Evolutionary conservation across 768 basidiomycete species (phyloP).

Genomic region (Trametes villosa): DNA sequence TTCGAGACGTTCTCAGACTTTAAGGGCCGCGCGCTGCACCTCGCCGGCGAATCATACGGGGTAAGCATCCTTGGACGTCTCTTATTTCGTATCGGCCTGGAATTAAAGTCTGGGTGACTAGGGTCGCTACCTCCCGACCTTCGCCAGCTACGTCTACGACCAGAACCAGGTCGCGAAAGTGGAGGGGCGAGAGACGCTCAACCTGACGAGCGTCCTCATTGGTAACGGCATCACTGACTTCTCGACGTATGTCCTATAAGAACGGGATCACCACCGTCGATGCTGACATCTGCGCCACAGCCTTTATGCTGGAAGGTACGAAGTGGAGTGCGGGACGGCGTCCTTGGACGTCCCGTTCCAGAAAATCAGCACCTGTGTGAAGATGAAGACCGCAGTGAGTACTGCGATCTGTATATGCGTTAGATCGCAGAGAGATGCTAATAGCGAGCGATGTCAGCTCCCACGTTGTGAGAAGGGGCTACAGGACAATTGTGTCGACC

Average conservation of each 20-base stretch:
- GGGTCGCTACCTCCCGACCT: slow-evolving; percentile 75
- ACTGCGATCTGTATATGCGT: background rate
- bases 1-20: slow-evolving; percentile 80
- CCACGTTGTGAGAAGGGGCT: slow-evolving; percentile 68
- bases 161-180: slow-evolving; percentile 59
- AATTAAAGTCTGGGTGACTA: too few species aligned
- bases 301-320: slow-evolving; percentile 48
- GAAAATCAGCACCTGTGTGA: slow-evolving; percentile 49
- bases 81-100: background rate
- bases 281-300: slow-evolving; percentile 24
- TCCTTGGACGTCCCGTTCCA: slow-evolving; percentile 57
- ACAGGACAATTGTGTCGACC: slow-evolving; percentile 62
- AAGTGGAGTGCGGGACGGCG: slow-evolving; percentile 54
- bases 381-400: slow-evolving; percentile 62
- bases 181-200: slow-evolving; percentile 58
- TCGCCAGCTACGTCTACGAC: slow-evolving; percentile 78
- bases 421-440: background rate
- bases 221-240: slow-evolving; percentile 71
- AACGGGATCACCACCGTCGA: background rate
- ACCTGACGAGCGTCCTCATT: slow-evolving; percentile 74
- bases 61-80: slow-evolving; percentile 42
- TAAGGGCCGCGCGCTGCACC: slow-evolving; percentile 66
- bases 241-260: too few species aligned
- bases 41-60: slow-evolving; percentile 76
- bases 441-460: slow-evolving; percentile 44